Evolutionary conservation across 2,329 filamentous ascomycete species (phyloP).

Genomic region (Elsinoe batatas): DNA sequence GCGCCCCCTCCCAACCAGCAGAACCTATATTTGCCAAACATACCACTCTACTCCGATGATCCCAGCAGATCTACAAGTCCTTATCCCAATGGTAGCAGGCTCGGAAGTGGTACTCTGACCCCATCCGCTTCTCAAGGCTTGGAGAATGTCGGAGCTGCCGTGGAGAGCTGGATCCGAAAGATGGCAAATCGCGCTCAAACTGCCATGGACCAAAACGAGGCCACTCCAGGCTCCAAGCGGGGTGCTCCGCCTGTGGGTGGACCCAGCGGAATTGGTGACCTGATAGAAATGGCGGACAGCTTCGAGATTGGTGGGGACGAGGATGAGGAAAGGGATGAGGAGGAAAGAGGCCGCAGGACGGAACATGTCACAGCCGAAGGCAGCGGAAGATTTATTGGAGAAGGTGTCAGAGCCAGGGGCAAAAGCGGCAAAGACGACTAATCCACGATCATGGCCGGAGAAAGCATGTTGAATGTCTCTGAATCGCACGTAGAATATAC

Average conservation of each 20-base stretch:
- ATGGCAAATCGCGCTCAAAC: conserved; percentile 55
- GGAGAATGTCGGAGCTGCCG: conserved; percentile 74
- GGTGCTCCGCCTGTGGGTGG: conserved; percentile 17
- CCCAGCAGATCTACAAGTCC: conserved; percentile 15
- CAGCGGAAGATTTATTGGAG: conserved; percentile 8
- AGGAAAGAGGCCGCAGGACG: conserved; percentile 20
- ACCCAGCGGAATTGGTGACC: conserved; percentile 44
- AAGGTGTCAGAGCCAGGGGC: conserved; percentile 1
- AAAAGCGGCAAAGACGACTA: conserved; percentile 3
- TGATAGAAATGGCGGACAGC: conserved; percentile 62
- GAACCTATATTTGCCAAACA: conserved; percentile 48
- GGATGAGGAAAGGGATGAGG: conserved; percentile 22
- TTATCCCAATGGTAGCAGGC: conserved; percentile 2
- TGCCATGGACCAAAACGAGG: conserved; percentile 17
- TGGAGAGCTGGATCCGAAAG: conserved; percentile 84
- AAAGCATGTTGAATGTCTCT: background rate
- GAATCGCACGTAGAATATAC: background rate
- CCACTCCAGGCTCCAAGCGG: conserved; percentile 23
- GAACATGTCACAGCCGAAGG: background rate
- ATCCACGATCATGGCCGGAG: background rate
- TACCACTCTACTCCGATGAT: conserved; percentile 42
- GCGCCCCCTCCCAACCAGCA: conserved; percentile 51
- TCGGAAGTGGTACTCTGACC: conserved; percentile 20
- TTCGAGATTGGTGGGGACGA: conserved; percentile 33
- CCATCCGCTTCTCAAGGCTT: conserved; percentile 25